Evolutionary conservation across 257 asterid genomes (phyloP), one percentile per base, ranked within the genome.

Genomic region (Anisodus tanguticus): DNA sequence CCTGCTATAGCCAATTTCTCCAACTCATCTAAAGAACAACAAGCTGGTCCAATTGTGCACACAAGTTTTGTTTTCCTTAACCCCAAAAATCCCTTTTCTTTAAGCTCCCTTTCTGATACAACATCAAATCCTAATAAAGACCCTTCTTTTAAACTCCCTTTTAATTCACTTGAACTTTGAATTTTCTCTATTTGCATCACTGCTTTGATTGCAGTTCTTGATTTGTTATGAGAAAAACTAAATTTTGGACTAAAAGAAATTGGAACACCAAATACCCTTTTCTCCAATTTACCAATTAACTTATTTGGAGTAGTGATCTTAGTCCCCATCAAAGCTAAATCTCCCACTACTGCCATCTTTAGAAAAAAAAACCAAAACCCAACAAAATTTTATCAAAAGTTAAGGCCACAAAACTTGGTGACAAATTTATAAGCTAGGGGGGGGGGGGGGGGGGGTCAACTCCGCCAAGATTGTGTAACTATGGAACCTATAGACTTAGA

Each of bases 31-130:
- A 84, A 13, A 54, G 92, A 87, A 83, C 92, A 92, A 85, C 98
- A 93, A 6, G 98, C 95, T 19, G 95, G 97, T 72, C 98, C 98
- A 55, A 94, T 89, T 43, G 97, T 93, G 77, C 98, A 94, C 39
- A 94, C 97, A 13, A 94, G 93, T 89, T 94, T 94, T 76, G 98
- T 94, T 57, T 93, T 94, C 94, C 97, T 92, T 91, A 93, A 53
- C 43, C 98, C 98, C 94, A 92, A 70, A 54, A 94, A 94, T 59
- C 97, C 98, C 80, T 88, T 95, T 55, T 89, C 88, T 90, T 90
- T 91, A 87, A 95, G 76, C 82, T 95, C 97, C 86, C 43, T 91
- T 70, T 93, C 98, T 3, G 89, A 86, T 55, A 95, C 97, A 79
- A 92, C 92, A 84, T 93, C 98, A 71, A 93, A 82, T 9, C 91